Conservation (phyloP, 2,329 filamentous ascomycete genomes). For the Amauroascus niger region DNA sequence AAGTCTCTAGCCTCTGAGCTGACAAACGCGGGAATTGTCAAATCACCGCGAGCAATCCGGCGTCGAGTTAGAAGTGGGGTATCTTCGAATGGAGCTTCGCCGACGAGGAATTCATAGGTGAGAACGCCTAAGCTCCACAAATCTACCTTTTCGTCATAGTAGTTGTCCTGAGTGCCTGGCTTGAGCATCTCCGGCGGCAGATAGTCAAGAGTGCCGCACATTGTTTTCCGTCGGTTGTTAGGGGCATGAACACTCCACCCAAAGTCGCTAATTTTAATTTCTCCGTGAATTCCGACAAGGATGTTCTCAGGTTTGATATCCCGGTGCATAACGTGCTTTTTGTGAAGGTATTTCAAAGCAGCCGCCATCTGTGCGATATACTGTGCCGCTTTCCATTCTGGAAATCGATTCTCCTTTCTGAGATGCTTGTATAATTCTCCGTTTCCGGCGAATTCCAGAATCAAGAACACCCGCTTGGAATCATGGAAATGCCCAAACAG, state of each 20-base stretch:
- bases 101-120: constrained; percentile 92
- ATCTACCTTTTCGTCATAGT: constrained; percentile 90
- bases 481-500: constrained; percentile 85
- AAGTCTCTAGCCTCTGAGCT: constrained; percentile 83
- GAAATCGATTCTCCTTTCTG: constrained; percentile 66
- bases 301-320: constrained; percentile 99
- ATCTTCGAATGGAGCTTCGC: constrained; percentile 94
- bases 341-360: constrained; percentile 80
- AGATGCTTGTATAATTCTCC: constrained; percentile 84
- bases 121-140: constrained; percentile 91
- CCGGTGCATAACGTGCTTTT: constrained; percentile 93
- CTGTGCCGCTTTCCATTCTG: constrained; percentile 76
- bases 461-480: constrained; percentile 75
- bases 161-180: constrained; percentile 69
- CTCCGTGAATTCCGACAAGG: constrained; percentile 86
- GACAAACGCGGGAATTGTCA: constrained; percentile 84
- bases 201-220: constrained; percentile 96
- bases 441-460: constrained; percentile 76
- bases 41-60: constrained; percentile 78
- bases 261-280: constrained; percentile 98
- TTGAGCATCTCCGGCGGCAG: constrained; percentile 96
- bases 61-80: constrained; percentile 88
- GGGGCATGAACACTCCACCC: constrained; percentile 97
- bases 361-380: constrained; percentile 88
- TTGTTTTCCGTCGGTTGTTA: constrained; percentile 83